A percentile compares a stretch with the other conserved stretches of the same genome.
Conservation (phyloP, 495 filamentous ascomycete species). For the Penicillium diatomitis region DNA sequence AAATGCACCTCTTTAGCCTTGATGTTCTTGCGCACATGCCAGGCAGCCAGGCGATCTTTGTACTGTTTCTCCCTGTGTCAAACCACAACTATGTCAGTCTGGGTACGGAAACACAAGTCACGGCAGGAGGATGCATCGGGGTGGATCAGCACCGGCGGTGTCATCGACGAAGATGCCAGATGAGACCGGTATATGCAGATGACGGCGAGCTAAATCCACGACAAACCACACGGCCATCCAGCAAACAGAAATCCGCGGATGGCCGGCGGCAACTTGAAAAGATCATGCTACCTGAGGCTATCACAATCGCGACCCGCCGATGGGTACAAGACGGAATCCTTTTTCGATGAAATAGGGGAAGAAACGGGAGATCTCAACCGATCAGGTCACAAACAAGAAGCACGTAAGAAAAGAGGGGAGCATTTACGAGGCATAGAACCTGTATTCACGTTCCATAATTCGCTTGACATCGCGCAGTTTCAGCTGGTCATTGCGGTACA, state of each 20-base stretch:
- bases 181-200: neutral
- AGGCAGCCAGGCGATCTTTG: slow-evolving; percentile 36
- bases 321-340: too few species aligned
- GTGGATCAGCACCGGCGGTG: too few species aligned
- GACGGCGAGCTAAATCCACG: neutral
- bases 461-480: slow-evolving; percentile 36
- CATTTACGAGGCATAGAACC: slow-evolving; percentile 33
- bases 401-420: slow-evolving; percentile 10
- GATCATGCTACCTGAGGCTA: too few species aligned
- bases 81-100: neutral
- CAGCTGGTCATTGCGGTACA: slow-evolving; percentile 34
- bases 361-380: neutral
- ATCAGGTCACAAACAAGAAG: neutral
- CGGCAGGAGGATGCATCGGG: neutral
- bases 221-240: too few species aligned
- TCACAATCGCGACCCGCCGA: too few species aligned
- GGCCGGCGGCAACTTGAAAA: too few species aligned
- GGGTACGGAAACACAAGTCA: neutral
- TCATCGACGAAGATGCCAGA: too few species aligned
- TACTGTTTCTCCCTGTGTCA: slow-evolving; percentile 37
- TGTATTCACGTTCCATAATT: slow-evolving; percentile 35
- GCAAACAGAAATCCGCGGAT: too few species aligned
- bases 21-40: slow-evolving; percentile 38
- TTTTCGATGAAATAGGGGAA: neutral
- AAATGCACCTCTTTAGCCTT: slow-evolving; percentile 35